Conservation (phyloP, 768 basidiomycete species). For the Amanita muscaria region DNA sequence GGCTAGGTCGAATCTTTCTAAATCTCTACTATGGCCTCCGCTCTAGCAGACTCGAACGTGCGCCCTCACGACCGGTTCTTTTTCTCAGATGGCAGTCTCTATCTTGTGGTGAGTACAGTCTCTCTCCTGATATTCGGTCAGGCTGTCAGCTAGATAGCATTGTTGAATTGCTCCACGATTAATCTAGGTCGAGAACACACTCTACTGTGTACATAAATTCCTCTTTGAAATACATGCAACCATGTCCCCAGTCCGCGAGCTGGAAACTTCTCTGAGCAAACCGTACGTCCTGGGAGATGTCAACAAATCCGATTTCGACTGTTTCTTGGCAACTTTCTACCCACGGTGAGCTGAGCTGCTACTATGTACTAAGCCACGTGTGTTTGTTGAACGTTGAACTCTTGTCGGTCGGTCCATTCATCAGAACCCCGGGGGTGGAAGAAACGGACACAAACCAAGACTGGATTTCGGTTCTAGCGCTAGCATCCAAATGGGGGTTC, state of each 20-base stretch:
- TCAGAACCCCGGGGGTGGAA: neutral
- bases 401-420: neutral
- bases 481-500: conserved; percentile 1
- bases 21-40: too few species aligned
- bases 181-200: conserved; percentile 2
- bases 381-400: neutral
- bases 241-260: neutral
- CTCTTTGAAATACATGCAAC: neutral
- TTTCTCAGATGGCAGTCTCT: conserved; percentile 2
- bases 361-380: too few species aligned
- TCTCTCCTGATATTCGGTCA: too few species aligned
- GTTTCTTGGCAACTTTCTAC: neutral
- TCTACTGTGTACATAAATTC: conserved; percentile 2
- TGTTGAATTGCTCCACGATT: neutral
- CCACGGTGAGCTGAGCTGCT: conserved; percentile 1
- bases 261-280: neutral
- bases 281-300: neutral
- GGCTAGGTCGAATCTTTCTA: too few species aligned
- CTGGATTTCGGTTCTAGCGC: neutral
- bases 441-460: neutral
- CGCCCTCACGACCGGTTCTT: conserved; percentile 3
- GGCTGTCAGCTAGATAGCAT: neutral
- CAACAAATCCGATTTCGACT: neutral
- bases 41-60: too few species aligned
- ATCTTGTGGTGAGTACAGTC: neutral